Evolutionary conservation across 768 basidiomycete genomes (phyloP), one percentile per base, ranked within the genome.

Genomic region (Mycena epipterygia): DNA sequence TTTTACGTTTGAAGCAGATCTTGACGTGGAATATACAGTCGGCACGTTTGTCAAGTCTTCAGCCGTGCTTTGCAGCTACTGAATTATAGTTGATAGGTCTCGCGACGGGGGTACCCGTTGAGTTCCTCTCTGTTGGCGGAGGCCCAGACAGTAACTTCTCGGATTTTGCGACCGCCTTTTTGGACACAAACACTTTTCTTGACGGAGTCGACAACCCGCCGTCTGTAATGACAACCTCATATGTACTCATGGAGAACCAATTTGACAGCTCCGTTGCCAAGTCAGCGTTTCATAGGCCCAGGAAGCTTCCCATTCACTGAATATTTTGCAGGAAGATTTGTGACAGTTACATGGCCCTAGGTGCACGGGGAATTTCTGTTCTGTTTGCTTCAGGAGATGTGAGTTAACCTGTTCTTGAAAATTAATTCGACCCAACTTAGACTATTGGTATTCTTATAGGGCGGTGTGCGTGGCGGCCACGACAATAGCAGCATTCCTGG

Each of bases 281-380:
- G 48, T 63, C 35, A n/a, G 61, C 29, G 21, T 63, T 80, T 21
- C 48, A 52, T 35, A 61, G 21, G n/a, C 32, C 41, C 46, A 48
- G 60, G 32, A 61, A 61, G 44, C 60, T 61, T 51, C 37, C 35
- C 35, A 14, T 37, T 48, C 33, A 60, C 46, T 62, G 33, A 51
- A 17, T 33, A 51, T 62, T 37, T 62, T 33, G 32, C 46, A 62
- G 60, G 60, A 62, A 62, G 46, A 33, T 62, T 37, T 62, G 60
- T 49, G 33, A 62, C 60, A 27, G 60, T 35, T 62, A 51, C n/a
- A n/a, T n/a, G n/a, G n/a, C n/a, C n/a, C n/a, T n/a, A n/a, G n/a
- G n/a, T 44, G 58, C 58, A 21, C 59, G 44, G 44, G 60, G 60
- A 23, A 44, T 57, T 81, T 55, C 0, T 70, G 41, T 88, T 86